Evolutionary conservation across 192 early-diverging fungal species (phyloP).

Genomic region (Backusella circina): DNA sequence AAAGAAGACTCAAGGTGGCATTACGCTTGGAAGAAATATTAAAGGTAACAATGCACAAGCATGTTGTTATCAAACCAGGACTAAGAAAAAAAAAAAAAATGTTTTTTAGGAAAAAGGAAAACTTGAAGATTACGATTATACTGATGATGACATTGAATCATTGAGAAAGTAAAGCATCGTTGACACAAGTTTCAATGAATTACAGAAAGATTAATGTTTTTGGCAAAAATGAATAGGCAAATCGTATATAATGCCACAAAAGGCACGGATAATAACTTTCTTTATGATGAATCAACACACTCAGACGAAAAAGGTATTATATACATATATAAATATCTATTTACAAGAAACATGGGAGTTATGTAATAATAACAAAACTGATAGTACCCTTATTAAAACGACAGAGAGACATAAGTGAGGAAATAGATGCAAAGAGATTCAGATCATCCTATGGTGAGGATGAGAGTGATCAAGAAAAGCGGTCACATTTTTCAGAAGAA

Average conservation of each 20-base stretch:
- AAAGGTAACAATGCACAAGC: too few species aligned
- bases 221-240: not conserved
- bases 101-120: conserved; percentile 12
- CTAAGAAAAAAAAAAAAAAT: too few species aligned
- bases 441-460: not conserved
- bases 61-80: too few species aligned
- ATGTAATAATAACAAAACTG: not conserved
- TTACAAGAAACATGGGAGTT: not conserved
- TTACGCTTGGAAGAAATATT: conserved; percentile 45
- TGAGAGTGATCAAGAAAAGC: conserved; percentile 1
- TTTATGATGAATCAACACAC: not conserved
- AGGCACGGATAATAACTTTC: not conserved
- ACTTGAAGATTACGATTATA: conserved; percentile 8
- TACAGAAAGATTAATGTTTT: not conserved
- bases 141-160: conserved; percentile 9
- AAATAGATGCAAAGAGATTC: not conserved
- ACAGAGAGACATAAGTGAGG: conserved; percentile 1
- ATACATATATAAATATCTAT: not conserved
- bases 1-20: conserved; percentile 43
- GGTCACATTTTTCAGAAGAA: conserved; percentile 19
- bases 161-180: conserved; percentile 3
- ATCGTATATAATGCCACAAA: conserved; percentile 1
- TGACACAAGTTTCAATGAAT: not conserved
- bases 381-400: not conserved
- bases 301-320: not conserved